A percentile compares a stretch with the other conserved stretches of the same genome.
phyloP scores from a whole-genome alignment of 345 rosid species.

The Linum tenue region DNA sequence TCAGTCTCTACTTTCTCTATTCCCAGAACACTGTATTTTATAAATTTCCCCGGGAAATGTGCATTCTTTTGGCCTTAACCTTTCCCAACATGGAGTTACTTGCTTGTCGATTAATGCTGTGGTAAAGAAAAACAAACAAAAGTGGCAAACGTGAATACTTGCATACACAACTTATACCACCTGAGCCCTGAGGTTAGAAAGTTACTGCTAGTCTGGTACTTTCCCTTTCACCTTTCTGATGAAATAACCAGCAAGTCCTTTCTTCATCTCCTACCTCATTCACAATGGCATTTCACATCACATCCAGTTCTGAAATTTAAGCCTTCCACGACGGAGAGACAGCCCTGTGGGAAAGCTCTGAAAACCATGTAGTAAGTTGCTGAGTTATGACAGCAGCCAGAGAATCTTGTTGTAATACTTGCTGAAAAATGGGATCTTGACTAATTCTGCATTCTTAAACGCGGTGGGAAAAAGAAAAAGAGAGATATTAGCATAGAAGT shows the following conservation, averaged over 20 bases:
- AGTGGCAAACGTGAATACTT: background rate
- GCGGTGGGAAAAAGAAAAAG: background rate
- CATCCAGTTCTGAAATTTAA: background rate
- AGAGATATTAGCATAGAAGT: too few relatives aligned
- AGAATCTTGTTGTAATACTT: too few relatives aligned
- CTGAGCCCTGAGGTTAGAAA: background rate
- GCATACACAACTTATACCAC: background rate
- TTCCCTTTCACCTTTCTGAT: background rate
- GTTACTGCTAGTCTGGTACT: background rate
- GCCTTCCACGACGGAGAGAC: background rate
- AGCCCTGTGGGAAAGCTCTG: background rate
- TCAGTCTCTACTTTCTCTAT: background rate
- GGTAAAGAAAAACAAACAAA: conserved; percentile 11
- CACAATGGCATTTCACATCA: background rate
- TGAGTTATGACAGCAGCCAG: background rate
- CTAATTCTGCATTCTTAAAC: background rate
- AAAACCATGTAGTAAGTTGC: background rate
- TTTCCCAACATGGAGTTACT: conserved; percentile 14
- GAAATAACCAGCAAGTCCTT: background rate
- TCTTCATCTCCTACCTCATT: background rate
- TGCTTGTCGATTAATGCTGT: conserved; percentile 1
- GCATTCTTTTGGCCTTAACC: conserved; percentile 14
- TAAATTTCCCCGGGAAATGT: conserved; percentile 3
- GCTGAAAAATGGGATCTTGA: background rate
- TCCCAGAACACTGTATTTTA: background rate